Evolutionary conservation across 495 filamentous ascomycete species (phyloP), one percentile per base, ranked within the genome.

Genomic region (Halenospora varia): DNA sequence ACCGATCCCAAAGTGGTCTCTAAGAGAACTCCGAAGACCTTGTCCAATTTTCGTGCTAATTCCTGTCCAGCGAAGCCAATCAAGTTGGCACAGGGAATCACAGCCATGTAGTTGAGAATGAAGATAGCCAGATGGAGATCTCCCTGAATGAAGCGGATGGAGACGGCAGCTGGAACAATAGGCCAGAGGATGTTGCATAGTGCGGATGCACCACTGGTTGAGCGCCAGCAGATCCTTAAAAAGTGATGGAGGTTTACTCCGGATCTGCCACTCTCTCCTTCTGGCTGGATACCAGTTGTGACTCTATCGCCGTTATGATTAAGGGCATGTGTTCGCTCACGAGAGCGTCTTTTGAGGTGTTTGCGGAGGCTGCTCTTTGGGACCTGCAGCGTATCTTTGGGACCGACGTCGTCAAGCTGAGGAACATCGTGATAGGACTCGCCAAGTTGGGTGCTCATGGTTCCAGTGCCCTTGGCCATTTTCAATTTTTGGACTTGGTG

Each of bases 11-110:
- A 70, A 19, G 87, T 87, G 0, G 84, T 91, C 67, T 96, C 90
- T 9, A 88, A 60, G 47, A 96, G 70, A 17, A 96, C 80, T 54
- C 90, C 90, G 23, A 87, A 60, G 19, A 93, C 88, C 64, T 88
- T 88, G 18, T 86, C 86, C 25, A 95, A 66, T 69, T 94, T 94
- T 58, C 87, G 78, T 0, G 88, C 86, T 58, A 96, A 70, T 67
- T 95, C 88, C 62, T 89, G 84, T 3, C 89, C 88, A 4, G 88
- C 87, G 66, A 96, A 96, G 0, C 90, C 90, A 24, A 96, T 78
- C 49, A 96, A 70, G 62, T 96, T 96, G 46, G 92, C 92, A 26
- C 86, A 85, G 2, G 92, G 92, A 3, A 96, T 80, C 86, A 97
- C 96, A 50, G 85, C 87, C 29, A 90, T 78, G 48, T 90, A 90